These are phyloP conservation scores for Schizochytrium sp. DNA, from an alignment of 108 stramenopile species.

Conservation along the genomic window DNA sequence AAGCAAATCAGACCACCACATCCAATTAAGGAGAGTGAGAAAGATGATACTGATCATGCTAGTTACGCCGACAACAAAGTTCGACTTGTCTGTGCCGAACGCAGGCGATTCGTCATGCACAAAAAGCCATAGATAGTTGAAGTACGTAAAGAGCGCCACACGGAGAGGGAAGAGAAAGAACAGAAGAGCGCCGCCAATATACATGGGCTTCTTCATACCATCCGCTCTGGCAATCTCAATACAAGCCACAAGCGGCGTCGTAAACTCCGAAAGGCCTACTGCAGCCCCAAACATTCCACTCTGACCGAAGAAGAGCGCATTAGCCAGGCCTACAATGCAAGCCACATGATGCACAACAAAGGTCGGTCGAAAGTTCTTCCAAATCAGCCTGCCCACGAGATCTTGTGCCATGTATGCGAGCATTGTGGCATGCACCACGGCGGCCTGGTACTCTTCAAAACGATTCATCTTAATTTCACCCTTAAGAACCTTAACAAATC, in stretches of 20 bases:
- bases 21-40: conserved; percentile 32
- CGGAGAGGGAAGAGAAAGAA: not conserved
- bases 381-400: conserved; percentile 26
- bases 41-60: not conserved
- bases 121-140: conserved; percentile 7
- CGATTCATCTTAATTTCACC: not conserved
- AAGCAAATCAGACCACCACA: conserved; percentile 38
- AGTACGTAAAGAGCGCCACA: conserved; percentile 40
- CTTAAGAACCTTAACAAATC: conserved; percentile 1
- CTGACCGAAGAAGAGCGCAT: not conserved
- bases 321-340: conserved; percentile 31
- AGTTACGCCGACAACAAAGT: not conserved
- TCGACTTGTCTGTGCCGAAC: conserved; percentile 16
- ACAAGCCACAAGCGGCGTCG: conserved; percentile 30
- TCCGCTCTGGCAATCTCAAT: conserved; percentile 47
- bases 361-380: not conserved
- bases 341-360: conserved; percentile 35
- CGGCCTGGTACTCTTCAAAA: conserved; percentile 30
- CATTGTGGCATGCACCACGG: conserved; percentile 23
- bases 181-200: not conserved
- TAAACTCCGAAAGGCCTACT: conserved; percentile 35
- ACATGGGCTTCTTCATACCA: not conserved
- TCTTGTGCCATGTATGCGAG: conserved; percentile 52
- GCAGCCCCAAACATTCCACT: conserved; percentile 46
- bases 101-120: conserved; percentile 10